A percentile compares a stretch with the other conserved stretches of the same genome.
Conservation (phyloP, 306 rosid species). For the Lathyrus sativus region DNA sequence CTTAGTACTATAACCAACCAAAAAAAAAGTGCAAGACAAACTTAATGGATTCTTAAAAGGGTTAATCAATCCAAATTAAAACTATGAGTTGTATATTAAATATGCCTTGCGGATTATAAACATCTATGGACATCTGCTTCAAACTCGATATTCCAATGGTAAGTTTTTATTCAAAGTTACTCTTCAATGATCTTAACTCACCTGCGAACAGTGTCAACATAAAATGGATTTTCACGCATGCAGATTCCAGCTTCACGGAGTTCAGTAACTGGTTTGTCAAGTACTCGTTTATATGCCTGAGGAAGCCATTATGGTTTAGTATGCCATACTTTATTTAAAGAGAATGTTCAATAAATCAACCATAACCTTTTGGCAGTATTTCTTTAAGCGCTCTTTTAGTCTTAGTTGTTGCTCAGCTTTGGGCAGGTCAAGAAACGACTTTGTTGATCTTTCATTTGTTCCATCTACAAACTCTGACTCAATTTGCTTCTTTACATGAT, state of each 20-base stretch:
- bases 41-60: slow-evolving; percentile 20
- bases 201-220: slow-evolving; percentile 99
- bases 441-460: slow-evolving; percentile 55
- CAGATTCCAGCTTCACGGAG: slow-evolving; percentile 96
- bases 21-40: slow-evolving; percentile 9
- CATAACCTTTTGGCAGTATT: slow-evolving; percentile 94
- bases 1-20: slow-evolving; percentile 39
- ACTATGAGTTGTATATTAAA: slow-evolving; percentile 26
- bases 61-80: slow-evolving; percentile 5
- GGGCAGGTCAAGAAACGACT: slow-evolving; percentile 89
- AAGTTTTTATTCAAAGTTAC: slow-evolving; percentile 23
- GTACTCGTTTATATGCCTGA: slow-evolving; percentile 92
- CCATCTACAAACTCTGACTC: slow-evolving; percentile 87
- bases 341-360: slow-evolving; percentile 29
- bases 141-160: slow-evolving; percentile 23
- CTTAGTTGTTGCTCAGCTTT: slow-evolving; percentile 80
- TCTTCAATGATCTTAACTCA: slow-evolving; percentile 43
- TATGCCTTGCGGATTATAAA: slow-evolving; percentile 19
- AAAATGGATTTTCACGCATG: slow-evolving; percentile 98
- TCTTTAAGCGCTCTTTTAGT: slow-evolving; percentile 89
- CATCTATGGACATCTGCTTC: slow-evolving; percentile 24
- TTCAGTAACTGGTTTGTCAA: slow-evolving; percentile 87
- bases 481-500: slow-evolving; percentile 88
- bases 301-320: slow-evolving; percentile 45
- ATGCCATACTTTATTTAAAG: slow-evolving; percentile 37